Conservation (phyloP, 352 stramenopile species). For the Phytophthora pinifolia region DNA sequence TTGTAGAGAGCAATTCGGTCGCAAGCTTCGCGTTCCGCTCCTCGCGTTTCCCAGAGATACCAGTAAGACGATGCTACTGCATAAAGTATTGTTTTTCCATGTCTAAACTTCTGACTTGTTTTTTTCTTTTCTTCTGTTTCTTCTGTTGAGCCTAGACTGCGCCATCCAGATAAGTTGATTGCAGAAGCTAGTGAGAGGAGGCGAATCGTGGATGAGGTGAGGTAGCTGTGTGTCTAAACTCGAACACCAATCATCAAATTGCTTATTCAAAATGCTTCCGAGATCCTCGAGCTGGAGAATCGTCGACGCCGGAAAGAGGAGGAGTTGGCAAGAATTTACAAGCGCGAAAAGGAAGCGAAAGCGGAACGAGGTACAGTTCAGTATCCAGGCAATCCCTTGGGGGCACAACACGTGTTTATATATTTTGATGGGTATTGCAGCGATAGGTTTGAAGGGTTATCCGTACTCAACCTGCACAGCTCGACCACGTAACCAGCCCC, state of each 20-base stretch:
- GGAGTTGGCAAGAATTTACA: constrained; percentile 19
- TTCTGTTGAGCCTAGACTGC: constrained; percentile 28
- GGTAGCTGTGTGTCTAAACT: background rate
- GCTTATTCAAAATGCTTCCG: background rate
- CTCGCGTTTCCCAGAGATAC: constrained; percentile 28
- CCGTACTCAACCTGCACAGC: constrained; percentile 6
- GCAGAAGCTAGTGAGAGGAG: constrained; percentile 29
- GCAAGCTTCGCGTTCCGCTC: constrained; percentile 1
- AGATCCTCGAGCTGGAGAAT: constrained; percentile 20
- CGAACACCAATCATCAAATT: background rate
- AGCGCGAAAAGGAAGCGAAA: constrained; percentile 15
- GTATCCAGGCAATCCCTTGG: background rate
- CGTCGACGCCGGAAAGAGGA: constrained; percentile 18
- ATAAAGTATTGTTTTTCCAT: no score
- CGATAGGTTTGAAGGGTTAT: no score
- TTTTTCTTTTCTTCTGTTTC: background rate
- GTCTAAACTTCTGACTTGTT: no score
- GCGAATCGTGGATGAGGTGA: constrained; percentile 30
- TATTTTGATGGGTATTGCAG: background rate
- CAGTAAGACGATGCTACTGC: constrained; percentile 5
- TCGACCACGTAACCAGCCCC: constrained; percentile 3
- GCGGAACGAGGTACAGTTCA: constrained; percentile 8
- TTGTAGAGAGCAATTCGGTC: constrained; percentile 11
- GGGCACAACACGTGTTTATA: background rate
- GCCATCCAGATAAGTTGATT: constrained; percentile 30